phyloP scores from a whole-genome alignment of 768 basidiomycete genomes.

The Mycena amicta region DNA sequence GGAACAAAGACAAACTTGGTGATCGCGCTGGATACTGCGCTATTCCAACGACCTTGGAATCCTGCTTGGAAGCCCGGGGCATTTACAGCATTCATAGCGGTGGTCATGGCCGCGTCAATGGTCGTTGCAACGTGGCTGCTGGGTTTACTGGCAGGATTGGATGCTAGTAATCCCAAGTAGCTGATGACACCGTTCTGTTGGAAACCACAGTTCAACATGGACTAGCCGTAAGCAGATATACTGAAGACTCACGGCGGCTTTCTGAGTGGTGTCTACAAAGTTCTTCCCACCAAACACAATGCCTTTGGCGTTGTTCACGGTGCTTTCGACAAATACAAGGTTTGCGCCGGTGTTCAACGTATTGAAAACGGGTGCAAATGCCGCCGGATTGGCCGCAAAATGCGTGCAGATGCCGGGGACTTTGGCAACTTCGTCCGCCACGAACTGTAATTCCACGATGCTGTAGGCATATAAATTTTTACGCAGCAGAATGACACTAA shows the following conservation, averaged over 20 bases:
- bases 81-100: conserved; percentile 4
- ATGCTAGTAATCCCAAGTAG: neutral
- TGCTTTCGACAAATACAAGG: conserved; percentile 1
- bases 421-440: neutral
- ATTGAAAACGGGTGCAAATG: neutral
- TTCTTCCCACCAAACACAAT: neutral
- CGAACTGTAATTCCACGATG: neutral
- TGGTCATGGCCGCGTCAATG: conserved; percentile 6
- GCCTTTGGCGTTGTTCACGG: conserved; percentile 15
- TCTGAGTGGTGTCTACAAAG: neutral
- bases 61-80: conserved; percentile 6
- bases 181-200: conserved; percentile 3
- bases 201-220: neutral
- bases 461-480: neutral
- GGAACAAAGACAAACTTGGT: neutral
- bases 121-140: neutral
- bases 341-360: conserved; percentile 4
- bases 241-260: conserved; percentile 6
- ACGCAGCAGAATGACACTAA: neutral
- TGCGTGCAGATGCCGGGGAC: neutral
- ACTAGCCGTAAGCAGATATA: no score
- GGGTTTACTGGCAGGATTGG: neutral
- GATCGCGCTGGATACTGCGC: neutral
- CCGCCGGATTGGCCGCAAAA: neutral
- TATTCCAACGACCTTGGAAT: conserved; percentile 2